Base-by-base conservation (phyloP, 768 basidiomycete species). In the Trametes cubensis region DNA sequence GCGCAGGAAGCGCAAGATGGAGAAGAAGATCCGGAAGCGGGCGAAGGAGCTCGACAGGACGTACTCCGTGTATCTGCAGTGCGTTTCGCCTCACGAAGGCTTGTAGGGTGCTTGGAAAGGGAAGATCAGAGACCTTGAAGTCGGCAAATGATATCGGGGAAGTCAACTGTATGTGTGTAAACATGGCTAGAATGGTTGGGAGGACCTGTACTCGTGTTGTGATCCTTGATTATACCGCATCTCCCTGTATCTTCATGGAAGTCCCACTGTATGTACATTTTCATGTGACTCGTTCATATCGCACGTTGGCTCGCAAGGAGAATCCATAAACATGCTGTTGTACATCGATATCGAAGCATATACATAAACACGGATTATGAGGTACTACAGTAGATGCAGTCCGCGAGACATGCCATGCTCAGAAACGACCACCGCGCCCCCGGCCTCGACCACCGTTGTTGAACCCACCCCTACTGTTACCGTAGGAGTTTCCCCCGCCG, bases 61-160 rank as follows among this genome's bases (percentile, higher is more conserved):
- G 57, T 92, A 89, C 70, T 68, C 83, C 2, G 72, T 92, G 40
- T 91, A 86, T 70, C 67, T 92, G 48, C 63, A 64, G 11, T 89
- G 80, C 69, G 63, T 85, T 21, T 65, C 74, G 17, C 77, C 76
- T 46, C 71, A 40, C 18, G 69, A 67, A 21, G 49, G 18, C 28
- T 13, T 59, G 58, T 59, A 47, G 20, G 48, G 23, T 28, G 28
- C 25, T 17, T 26, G 6, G 10, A 21, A 25, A 23, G 13, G 21
- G 8, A 23, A 25, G 13, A 3, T 21, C 3, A 25, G 45, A 7
- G 20, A 46, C 10, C n/a, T 23, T 23, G n/a, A 21, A 46, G 5
- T 23, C 17, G 42, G 42, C 28, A 11, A 55, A 44, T 7, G 53
- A 55, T n/a, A 20, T 5, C 30, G 11, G 38, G 23, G 55, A 47